Percentiles rank a stretch among this genome's conserved stretches.
Conservation (phyloP, 129 eudicot genomes). For the Artemisia tridentata region DNA sequence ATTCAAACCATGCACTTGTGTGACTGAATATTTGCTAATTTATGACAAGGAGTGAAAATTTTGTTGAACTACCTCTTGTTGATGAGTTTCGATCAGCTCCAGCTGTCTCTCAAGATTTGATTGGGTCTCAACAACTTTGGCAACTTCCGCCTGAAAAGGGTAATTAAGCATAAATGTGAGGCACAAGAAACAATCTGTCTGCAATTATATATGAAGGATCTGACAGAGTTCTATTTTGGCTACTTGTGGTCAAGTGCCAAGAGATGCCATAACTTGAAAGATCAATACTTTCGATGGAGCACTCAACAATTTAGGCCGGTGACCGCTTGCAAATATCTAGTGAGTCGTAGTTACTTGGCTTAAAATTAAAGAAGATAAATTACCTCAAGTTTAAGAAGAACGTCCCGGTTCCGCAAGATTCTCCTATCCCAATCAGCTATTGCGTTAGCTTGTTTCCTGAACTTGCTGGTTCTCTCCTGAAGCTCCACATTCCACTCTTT, state of each 20-base stretch:
- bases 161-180: constrained; percentile 22
- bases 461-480: constrained; percentile 85
- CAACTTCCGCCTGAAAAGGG: constrained; percentile 78
- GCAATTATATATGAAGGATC: too few species aligned
- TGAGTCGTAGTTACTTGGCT: neutral
- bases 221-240: too few species aligned
- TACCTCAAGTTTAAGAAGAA: constrained; percentile 94
- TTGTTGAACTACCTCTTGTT: constrained; percentile 66
- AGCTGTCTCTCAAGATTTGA: constrained; percentile 82
- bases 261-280: too few species aligned
- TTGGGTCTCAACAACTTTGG: constrained; percentile 88
- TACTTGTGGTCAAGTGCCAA: too few species aligned
- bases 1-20: constrained; percentile 6
- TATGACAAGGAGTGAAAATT: neutral
- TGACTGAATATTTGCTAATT: neutral
- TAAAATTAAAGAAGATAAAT: constrained; percentile 14
- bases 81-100: constrained; percentile 97
- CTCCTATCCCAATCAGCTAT: constrained; percentile 96
- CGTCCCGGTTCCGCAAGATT: constrained; percentile 89
- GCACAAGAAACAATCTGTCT: neutral
- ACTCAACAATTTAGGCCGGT: too few species aligned
- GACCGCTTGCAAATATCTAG: constrained; percentile 6
- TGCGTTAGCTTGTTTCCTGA: constrained; percentile 91
- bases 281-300: too few species aligned
- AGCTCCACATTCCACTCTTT: constrained; percentile 98